Evolutionary conservation across 139 green algal species (phyloP).

Genomic region (Coelastrella sp.): DNA sequence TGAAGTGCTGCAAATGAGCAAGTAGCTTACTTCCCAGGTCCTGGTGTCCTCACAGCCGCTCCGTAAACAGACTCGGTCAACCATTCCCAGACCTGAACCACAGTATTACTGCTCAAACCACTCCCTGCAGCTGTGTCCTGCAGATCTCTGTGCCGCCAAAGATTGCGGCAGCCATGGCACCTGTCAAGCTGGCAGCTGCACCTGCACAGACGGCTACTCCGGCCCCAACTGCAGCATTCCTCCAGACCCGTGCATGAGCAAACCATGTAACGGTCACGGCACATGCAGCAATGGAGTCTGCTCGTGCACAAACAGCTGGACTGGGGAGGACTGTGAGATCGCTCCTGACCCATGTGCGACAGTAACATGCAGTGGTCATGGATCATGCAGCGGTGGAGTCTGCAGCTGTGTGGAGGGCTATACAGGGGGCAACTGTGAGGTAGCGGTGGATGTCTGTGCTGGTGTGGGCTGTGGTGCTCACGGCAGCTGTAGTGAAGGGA

Average conservation of each 20-base stretch:
- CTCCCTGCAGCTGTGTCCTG: not conserved
- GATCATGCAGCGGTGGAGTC: not conserved
- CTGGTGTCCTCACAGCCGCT: no score
- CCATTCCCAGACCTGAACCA: not conserved
- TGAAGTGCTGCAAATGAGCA: no score
- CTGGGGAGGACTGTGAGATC: not conserved
- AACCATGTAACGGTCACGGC: not conserved
- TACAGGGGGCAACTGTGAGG: slow-evolving; percentile 8
- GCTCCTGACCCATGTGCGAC: slow-evolving; percentile 6
- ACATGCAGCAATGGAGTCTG: not conserved
- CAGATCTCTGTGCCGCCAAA: slow-evolving; percentile 2
- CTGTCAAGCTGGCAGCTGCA: not conserved
- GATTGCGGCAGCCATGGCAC: not conserved
- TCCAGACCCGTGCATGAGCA: not conserved
- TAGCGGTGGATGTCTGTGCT: not conserved
- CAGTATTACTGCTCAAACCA: not conserved
- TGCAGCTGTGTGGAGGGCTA: slow-evolving; percentile 3
- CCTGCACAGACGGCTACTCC: not conserved
- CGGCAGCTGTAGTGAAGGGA: not conserved
- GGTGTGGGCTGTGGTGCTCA: not conserved
- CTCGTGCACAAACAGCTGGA: not conserved
- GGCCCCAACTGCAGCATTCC: not conserved
- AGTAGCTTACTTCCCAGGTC: no score
- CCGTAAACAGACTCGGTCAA: not conserved
- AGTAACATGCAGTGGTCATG: not conserved